Evolutionary conservation across 306 rosid species (phyloP).

Genomic region (Trichosanthes truncata): DNA sequence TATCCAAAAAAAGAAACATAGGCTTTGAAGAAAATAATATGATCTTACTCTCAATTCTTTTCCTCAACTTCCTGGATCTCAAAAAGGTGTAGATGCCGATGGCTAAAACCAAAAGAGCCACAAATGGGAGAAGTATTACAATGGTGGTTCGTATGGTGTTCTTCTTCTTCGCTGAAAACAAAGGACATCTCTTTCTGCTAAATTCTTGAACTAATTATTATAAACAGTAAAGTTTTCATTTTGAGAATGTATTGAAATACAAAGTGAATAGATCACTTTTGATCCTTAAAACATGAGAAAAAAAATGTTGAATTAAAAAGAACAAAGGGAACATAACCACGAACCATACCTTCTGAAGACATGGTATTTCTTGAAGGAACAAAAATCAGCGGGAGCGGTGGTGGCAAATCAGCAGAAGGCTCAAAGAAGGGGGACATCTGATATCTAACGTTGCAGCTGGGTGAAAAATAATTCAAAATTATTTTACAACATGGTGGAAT

Average conservation of each 20-base stretch:
- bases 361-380: background rate
- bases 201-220: background rate
- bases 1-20: background rate
- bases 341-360: background rate
- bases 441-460: constrained; percentile 12
- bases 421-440: constrained; percentile 2
- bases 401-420: background rate
- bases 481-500: background rate
- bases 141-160: background rate
- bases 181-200: background rate
- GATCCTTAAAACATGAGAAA: background rate
- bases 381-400: background rate
- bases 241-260: background rate
- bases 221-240: too few relatives aligned
- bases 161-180: background rate
- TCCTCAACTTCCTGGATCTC: background rate
- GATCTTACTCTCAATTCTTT: constrained; percentile 2
- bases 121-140: background rate
- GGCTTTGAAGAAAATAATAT: background rate
- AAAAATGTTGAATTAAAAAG: background rate
- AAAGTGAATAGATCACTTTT: background rate
- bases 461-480: background rate
- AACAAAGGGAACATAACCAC: background rate
- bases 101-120: background rate
- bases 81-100: background rate